Evolutionary conservation across 2,329 filamentous ascomycete species (phyloP), one percentile per base, ranked within the genome.

Genomic region (Fusarium chuoi): DNA sequence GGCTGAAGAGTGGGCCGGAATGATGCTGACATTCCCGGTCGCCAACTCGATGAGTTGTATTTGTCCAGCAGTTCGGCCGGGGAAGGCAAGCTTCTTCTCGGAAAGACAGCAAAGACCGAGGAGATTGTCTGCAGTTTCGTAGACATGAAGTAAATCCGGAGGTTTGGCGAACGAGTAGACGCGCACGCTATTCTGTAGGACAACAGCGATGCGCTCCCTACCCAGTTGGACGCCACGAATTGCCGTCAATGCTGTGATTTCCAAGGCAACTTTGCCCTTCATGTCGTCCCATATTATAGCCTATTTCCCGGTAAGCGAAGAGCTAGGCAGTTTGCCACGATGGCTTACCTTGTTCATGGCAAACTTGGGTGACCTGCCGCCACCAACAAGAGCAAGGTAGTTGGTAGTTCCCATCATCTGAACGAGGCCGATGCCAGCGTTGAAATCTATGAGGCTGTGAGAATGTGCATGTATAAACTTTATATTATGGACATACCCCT

Each of bases 201-300:
- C 91, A 24, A 98, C 91, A 30, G 94, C 90, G 74, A 98, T 92
- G 78, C 92, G 92, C 58, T 91, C 90, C 72, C 91, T 90, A 28
- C 92, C 92, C 30, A 98, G 85, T 75, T 93, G 91, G 35, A 98
- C 90, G 44, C 94, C 93, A 22, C 95, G 89, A 30, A 98, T 90
- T 4, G 93, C 90, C 26, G 94, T 95, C 65, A 94, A 89, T 70
- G 95, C 92, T 64, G 96, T 92, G 77, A 98, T 93, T 71, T 95
- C 92, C 20, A 94, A 87, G 13, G 92, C 90, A 14, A 86, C 83
- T 74, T 92, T 93, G 70, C 92, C 90, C 75, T 93, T 93, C 69
- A 90, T 88, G 78, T 97, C 94, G 81, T 99, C 95, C 95, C 95
- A 98, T 77, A 98, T 93, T 74, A 97, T 91, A 55, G 95, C 88